Percentiles rank a stretch among this genome's conserved stretches.
Conservation (phyloP, 2,329 filamentous ascomycete genomes). For the Pyrenophora tritici-repentis region DNA sequence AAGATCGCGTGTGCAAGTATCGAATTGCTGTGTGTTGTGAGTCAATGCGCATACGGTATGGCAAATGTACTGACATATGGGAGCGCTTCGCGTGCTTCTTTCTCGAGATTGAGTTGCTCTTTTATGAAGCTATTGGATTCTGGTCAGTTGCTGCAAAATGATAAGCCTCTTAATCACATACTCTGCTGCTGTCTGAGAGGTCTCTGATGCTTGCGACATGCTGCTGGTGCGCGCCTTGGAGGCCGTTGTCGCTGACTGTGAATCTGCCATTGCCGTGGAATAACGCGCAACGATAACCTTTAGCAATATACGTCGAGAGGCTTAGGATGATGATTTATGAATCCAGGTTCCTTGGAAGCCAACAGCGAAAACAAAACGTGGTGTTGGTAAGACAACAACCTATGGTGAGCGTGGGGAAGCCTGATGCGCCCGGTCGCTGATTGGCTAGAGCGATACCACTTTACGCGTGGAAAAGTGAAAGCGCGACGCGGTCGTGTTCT, state of each 20-base stretch:
- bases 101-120: conserved; percentile 86
- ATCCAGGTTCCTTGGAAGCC: not conserved
- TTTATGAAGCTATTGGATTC: conserved; percentile 73
- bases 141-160: not conserved
- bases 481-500: conserved; percentile 23
- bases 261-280: conserved; percentile 32
- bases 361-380: not conserved
- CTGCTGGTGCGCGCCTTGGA: conserved; percentile 44
- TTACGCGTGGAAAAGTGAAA: conserved; percentile 24
- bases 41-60: not conserved
- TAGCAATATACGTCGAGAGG: not conserved
- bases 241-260: conserved; percentile 26
- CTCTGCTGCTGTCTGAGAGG: conserved; percentile 61
- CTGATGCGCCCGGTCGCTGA: conserved; percentile 16
- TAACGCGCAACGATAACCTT: not conserved
- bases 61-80: conserved; percentile 72
- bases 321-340: too few species aligned
- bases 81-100: conserved; percentile 90
- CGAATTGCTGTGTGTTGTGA: conserved; percentile 71
- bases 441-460: conserved; percentile 24
- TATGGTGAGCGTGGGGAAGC: conserved; percentile 4
- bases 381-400: not conserved
- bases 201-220: conserved; percentile 54
- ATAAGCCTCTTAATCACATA: conserved; percentile 18
- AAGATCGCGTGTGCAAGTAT: conserved; percentile 88